Evolutionary conservation across 2,329 filamentous ascomycete genomes (phyloP).

Genomic region (Penicillium digitatum): DNA sequence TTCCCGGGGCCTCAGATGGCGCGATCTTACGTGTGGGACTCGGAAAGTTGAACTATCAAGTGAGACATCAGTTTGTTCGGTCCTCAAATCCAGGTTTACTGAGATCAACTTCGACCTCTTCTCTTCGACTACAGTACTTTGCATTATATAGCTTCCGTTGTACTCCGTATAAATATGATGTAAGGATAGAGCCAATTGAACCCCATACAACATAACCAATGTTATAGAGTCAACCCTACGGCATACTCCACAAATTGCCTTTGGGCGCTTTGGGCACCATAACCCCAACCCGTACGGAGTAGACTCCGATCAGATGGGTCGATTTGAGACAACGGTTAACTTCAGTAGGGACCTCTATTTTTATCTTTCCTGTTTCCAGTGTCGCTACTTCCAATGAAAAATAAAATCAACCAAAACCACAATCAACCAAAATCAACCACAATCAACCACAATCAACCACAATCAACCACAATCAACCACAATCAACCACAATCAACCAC

Average conservation of each 20-base stretch:
- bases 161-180: too few relatives aligned
- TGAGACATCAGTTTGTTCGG: conserved; percentile 9
- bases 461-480: too few relatives aligned
- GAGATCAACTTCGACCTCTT: not conserved
- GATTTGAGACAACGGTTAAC: not conserved
- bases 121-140: too few relatives aligned
- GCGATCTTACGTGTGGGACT: conserved; percentile 7
- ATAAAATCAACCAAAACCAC: too few relatives aligned
- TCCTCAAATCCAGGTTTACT: not conserved
- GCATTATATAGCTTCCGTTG: too few relatives aligned
- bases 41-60: not conserved
- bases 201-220: not conserved
- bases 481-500: too few relatives aligned
- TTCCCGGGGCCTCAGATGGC: not conserved
- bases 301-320: conserved; percentile 3
- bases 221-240: too few relatives aligned
- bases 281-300: not conserved
- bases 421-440: too few relatives aligned
- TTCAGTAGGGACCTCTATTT: conserved; percentile 3
- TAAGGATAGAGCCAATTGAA: not conserved
- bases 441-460: too few relatives aligned
- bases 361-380: not conserved
- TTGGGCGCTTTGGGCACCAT: not conserved
- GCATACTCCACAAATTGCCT: not conserved
- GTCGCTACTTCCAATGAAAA: too few relatives aligned